Percentiles rank a stretch among this genome's conserved stretches.
Conservation (phyloP, 441 rosid genomes). For the Populus hybrid region DNA sequence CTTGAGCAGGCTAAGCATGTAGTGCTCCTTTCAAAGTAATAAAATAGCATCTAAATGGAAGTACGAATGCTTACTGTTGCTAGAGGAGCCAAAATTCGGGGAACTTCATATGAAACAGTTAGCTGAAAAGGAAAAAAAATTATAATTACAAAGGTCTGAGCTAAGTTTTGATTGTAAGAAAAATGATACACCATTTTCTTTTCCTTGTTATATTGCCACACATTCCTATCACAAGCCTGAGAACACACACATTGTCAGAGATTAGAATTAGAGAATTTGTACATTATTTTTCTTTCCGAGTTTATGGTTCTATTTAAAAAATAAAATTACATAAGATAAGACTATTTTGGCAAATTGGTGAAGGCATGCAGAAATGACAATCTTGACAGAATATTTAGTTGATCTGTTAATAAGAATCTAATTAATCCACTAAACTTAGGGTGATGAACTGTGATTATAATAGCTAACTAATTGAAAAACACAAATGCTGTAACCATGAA, state of each 20-base stretch:
- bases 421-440: not conserved
- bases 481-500: conserved; percentile 1
- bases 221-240: not conserved
- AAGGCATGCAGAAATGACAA: not conserved
- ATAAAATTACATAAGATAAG: not conserved
- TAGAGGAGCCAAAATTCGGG: conserved; percentile 66
- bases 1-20: not conserved
- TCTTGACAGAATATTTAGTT: not conserved
- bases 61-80: conserved; percentile 59
- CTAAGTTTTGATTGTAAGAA: not conserved
- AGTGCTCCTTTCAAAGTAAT: not conserved
- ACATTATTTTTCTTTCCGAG: not conserved
- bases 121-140: conserved; percentile 50
- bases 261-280: not conserved
- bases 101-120: conserved; percentile 90
- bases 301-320: not conserved
- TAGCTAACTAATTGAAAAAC: not conserved
- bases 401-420: conserved; percentile 2
- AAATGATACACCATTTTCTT: not conserved
- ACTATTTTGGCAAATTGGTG: not conserved
- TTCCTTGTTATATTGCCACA: not conserved
- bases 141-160: conserved; percentile 4
- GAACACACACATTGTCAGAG: not conserved
- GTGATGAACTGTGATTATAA: not conserved
- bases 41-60: not conserved